Base-by-base conservation (phyloP, 768 basidiomycete genomes). In the Suillus bovinus region DNA sequence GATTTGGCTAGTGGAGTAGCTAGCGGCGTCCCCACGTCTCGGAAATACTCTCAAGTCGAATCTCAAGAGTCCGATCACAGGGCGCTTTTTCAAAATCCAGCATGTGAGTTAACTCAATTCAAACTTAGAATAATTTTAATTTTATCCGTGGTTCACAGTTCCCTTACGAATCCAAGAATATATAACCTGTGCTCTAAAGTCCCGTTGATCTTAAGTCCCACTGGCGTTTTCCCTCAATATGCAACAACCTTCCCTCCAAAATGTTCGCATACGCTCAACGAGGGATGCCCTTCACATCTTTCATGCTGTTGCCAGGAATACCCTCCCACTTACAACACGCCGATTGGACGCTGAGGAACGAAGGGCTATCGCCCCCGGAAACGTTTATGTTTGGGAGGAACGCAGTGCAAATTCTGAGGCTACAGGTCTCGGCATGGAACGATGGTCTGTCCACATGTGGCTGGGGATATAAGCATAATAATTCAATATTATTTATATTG, bases 301-400 rank as follows among this genome's bases (percentile, higher is more conserved):
- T 76, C 80, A 89, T 70, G 92, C 85, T 55, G 91, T 93, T 57
- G 87, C 89, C 11, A 80, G 80, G 63, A 82, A 86, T 68, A 71
- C 79, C 61, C 80, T 93, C 47, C 89, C 90, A 54, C 82, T 93
- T 70, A 91, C 92, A 70, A 90, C 88, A 24, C 85, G 91, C 61
- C 86, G 91, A 9, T 83, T 94, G 67, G 91, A 93, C 71, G 88
- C 88, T 49, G 90, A 93, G 71, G 91, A 93, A 73, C 84, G 91
- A 46, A 80, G 86, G 53, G 84, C 84, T 20, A 89, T 94, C 68
- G 67, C 81, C 20, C 83, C 91, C 0, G 91, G 91, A 29, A 90
- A 90, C 67, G 89, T 93, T 27, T 93, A 92, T 67, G 89, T 93
- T 64, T 94, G 92, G 91, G 91, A 94, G 71, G 91, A 94, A 67